Evolutionary conservation across 2,329 filamentous ascomycete genomes (phyloP).

Genomic region (Alternaria longipes): DNA sequence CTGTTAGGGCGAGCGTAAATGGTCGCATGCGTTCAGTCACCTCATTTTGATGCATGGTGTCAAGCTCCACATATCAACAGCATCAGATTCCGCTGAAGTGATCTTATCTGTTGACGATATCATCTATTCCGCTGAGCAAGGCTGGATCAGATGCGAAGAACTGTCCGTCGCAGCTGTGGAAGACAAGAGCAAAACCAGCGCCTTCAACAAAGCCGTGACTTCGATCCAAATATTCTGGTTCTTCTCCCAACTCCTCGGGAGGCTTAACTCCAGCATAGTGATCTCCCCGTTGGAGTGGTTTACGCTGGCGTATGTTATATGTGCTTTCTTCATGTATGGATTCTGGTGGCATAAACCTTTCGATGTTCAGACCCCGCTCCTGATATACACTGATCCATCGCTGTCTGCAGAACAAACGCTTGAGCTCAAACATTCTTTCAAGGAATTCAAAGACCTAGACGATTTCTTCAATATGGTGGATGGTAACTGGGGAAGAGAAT

Average conservation of each 20-base stretch:
- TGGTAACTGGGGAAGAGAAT: too few relatives aligned
- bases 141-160: too few relatives aligned
- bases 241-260: not conserved
- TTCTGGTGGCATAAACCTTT: not conserved
- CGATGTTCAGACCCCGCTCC: not conserved
- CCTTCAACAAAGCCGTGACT: too few relatives aligned
- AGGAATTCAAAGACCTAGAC: too few relatives aligned
- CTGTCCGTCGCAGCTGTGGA: too few relatives aligned
- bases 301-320: not conserved
- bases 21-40: not conserved
- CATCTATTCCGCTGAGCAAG: too few relatives aligned
- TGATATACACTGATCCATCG: not conserved
- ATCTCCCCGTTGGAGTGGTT: not conserved
- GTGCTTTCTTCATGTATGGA: not conserved
- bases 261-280: accelerated
- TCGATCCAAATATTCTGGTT: not conserved
- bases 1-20: not conserved
- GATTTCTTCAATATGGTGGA: too few relatives aligned
- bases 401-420: not conserved
- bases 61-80: not conserved
- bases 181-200: too few relatives aligned
- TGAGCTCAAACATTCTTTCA: too few relatives aligned
- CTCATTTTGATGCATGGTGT: not conserved
- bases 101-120: too few relatives aligned
- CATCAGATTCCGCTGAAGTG: not conserved